Conservation (phyloP, 176 grass and related monocot genomes). For the Pontederia paniculata region DNA sequence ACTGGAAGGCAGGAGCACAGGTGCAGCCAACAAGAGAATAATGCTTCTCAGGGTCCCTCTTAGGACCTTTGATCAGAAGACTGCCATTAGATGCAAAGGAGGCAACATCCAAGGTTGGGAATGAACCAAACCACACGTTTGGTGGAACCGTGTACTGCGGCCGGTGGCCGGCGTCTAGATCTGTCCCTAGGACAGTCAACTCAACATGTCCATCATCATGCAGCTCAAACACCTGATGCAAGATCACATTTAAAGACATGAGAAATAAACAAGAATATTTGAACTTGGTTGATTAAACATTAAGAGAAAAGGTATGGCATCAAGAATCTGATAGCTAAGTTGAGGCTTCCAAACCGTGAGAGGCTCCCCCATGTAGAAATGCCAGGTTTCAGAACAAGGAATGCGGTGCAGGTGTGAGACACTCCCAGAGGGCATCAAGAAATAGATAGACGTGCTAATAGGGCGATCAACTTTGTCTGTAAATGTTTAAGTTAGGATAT, state of each 20-base stretch:
- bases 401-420: slow-evolving; percentile 88
- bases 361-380: slow-evolving; percentile 95
- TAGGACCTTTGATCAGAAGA: slow-evolving; percentile 45
- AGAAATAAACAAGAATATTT: background rate
- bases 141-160: slow-evolving; percentile 84
- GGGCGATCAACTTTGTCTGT: slow-evolving; percentile 80
- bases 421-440: slow-evolving; percentile 61
- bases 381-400: slow-evolving; percentile 93
- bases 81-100: slow-evolving; percentile 78
- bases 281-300: background rate
- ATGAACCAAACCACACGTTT: slow-evolving; percentile 90
- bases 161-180: slow-evolving; percentile 74
- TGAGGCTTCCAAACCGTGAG: slow-evolving; percentile 48
- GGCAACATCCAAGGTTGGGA: slow-evolving; percentile 71
- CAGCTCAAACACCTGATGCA: slow-evolving; percentile 70
- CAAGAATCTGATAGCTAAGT: background rate
- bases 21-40: slow-evolving; percentile 88
- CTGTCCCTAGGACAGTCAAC: slow-evolving; percentile 56
- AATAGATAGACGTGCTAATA: slow-evolving; percentile 90
- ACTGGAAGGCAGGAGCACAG: slow-evolving; percentile 85
- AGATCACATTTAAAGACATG: background rate
- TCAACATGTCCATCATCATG: slow-evolving; percentile 84
- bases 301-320: background rate
- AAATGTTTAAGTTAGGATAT: slow-evolving; percentile 6
- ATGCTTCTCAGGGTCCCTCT: slow-evolving; percentile 54